These are phyloP conservation scores for Fusarium domesticum DNA, from an alignment of 2,329 filamentous ascomycete genomes.

Conservation along the genomic window DNA sequence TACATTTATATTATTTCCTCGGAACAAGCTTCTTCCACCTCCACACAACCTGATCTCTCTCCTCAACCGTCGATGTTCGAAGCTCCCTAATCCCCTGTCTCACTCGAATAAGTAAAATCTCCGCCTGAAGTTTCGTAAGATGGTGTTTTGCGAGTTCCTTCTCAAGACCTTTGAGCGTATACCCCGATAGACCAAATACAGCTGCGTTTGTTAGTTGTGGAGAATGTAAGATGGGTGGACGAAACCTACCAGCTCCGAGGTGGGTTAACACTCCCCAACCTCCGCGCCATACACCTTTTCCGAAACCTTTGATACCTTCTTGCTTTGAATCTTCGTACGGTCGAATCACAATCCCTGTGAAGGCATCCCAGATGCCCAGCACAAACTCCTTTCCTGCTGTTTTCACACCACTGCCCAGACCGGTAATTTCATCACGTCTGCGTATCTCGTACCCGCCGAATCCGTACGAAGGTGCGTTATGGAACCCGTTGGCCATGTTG, in stretches of 20 bases:
- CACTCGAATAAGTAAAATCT: conserved; percentile 33
- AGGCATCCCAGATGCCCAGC: conserved; percentile 65
- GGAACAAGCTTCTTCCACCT: conserved; percentile 13
- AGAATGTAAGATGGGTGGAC: too few relatives aligned
- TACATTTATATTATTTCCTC: neutral
- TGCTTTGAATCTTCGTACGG: conserved; percentile 62
- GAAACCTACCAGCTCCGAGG: conserved; percentile 37
- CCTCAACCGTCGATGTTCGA: conserved; percentile 12
- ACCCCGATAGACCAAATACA: conserved; percentile 47
- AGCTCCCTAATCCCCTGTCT: conserved; percentile 33
- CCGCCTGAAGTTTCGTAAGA: conserved; percentile 33
- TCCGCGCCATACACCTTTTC: conserved; percentile 54
- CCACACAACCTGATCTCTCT: conserved; percentile 6
- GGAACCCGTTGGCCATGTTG: conserved; percentile 68
- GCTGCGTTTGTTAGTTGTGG: conserved; percentile 7
- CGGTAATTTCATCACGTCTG: conserved; percentile 63
- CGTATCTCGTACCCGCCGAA: conserved; percentile 60
- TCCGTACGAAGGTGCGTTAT: conserved; percentile 67
- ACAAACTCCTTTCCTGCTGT: conserved; percentile 64
- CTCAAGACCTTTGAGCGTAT: conserved; percentile 52
- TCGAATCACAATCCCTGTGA: conserved; percentile 63
- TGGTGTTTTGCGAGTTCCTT: conserved; percentile 42
- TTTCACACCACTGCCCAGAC: conserved; percentile 55
- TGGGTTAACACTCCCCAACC: conserved; percentile 44
- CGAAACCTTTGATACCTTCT: conserved; percentile 57